Conservation (phyloP, 192 early-diverging fungal genomes). For the Coemansia sp. region DNA sequence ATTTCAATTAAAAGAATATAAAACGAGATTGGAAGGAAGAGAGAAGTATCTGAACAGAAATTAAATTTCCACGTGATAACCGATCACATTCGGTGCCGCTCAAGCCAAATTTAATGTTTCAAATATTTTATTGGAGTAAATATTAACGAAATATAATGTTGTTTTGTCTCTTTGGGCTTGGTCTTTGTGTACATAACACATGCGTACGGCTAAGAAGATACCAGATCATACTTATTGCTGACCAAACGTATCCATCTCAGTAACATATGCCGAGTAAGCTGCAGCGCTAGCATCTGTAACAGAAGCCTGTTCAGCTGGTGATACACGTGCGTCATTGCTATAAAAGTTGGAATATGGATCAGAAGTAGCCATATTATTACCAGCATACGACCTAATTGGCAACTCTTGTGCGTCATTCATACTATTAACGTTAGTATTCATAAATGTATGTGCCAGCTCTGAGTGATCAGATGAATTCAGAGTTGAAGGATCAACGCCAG, state of each 20-base stretch:
- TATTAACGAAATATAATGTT: no score
- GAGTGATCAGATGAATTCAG: conserved; percentile 2
- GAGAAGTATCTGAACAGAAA: not conserved
- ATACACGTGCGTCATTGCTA: not conserved
- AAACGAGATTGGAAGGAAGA: not conserved
- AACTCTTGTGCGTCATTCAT: not conserved
- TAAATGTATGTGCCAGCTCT: conserved; percentile 17
- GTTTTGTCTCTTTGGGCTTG: no score
- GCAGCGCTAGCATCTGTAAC: no score
- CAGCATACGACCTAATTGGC: not conserved
- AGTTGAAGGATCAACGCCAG: conserved; percentile 3
- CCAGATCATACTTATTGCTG: no score
- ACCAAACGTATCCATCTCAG: no score
- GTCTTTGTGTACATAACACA: no score
- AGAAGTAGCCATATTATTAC: not conserved
- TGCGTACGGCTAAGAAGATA: no score
- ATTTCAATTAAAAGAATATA: conserved; percentile 46
- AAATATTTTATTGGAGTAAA: not conserved
- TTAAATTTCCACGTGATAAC: not conserved
- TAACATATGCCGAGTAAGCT: no score
- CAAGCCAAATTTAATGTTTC: not conserved
- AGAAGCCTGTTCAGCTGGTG: no score
- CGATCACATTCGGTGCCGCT: not conserved
- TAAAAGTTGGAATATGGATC: not conserved
- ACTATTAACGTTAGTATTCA: conserved; percentile 16